Conservation (phyloP, 2,329 filamentous ascomycete genomes). For the Taxawa tesnikishii region DNA sequence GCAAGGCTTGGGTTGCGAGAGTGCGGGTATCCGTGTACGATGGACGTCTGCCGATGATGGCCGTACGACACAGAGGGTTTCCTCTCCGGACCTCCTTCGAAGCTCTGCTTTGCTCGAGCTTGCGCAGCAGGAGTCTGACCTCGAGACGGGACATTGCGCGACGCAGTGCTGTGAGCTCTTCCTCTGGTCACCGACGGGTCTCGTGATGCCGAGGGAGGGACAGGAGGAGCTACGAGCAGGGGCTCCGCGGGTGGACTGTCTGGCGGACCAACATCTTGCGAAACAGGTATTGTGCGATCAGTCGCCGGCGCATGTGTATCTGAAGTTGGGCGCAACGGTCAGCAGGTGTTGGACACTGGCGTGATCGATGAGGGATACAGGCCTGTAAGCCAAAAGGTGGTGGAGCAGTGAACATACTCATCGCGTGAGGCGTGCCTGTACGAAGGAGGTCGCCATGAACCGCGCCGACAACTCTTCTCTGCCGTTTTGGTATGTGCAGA, state of each 20-base stretch:
- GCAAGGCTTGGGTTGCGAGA: slow-evolving; percentile 76
- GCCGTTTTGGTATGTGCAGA: too few species aligned
- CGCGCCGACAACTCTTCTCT: too few species aligned
- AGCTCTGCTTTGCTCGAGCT: slow-evolving; percentile 23
- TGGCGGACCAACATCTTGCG: neutral
- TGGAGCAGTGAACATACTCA: neutral
- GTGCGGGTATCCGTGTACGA: slow-evolving; percentile 93
- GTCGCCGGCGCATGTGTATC: neutral
- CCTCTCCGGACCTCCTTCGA: slow-evolving; percentile 31
- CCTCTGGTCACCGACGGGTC: slow-evolving; percentile 29
- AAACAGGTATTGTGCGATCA: neutral
- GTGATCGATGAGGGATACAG: too few species aligned
- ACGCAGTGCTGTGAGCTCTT: slow-evolving; percentile 29
- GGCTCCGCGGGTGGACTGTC: slow-evolving; percentile 19
- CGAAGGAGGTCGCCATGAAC: too few species aligned
- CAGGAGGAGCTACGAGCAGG: slow-evolving; percentile 17
- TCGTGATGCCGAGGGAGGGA: slow-evolving; percentile 9
- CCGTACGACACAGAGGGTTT: slow-evolving; percentile 52
- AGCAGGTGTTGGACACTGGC: neutral
- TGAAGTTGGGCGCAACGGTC: neutral
- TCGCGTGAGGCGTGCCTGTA: neutral
- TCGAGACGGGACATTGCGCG: slow-evolving; percentile 29
- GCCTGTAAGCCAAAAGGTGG: neutral
- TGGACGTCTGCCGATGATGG: slow-evolving; percentile 92
- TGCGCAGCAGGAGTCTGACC: slow-evolving; percentile 30